Evolutionary conservation across 2,329 filamentous ascomycete species (phyloP), one percentile per base, ranked within the genome.

Genomic region (Trichoderma oligosporum): DNA sequence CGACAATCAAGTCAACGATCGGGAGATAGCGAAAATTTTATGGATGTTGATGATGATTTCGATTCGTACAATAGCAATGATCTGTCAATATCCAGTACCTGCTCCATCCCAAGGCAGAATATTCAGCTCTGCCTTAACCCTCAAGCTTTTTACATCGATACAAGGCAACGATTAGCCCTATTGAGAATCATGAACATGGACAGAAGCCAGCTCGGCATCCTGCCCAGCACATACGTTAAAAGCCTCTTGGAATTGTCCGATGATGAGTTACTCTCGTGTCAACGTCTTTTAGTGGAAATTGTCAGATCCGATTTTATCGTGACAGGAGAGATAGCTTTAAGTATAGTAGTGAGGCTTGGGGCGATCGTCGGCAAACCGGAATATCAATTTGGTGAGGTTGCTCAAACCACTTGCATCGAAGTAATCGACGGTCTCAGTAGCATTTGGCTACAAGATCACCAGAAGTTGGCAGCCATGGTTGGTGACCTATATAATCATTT

Each of bases 401-500:
- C 88, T 4, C 75, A 91, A 47, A 81, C 80, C 42, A 75, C 85
- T 16, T 87, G 85, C 61, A 77, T 96, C 22, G 82, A 87, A 45
- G 74, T 89, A 55, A 80, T 96, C 68, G 75, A 81, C 51, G 82
- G 81, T 33, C 78, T 90, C 51, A 80, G 83, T 36, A 70, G 74
- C 11, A 74, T 83, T 36, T 94, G 89, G 89, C 73, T 78, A 2
- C 77, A 82, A 20, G 77, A 81, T 38, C 75, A 77, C 20, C 79
- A 81, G 31, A 76, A 83, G 1, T 75, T 96, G 2, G 80, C 79
- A n/a, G 80, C 82, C 3, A 78, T 82, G 38, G 89, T 87, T 3
- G 81, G 84, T 18, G 87, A 95, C 60, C 74, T 97, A 18, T 97
- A 97, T 70, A 74, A 82, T 42, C 90, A 91, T 75, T 87, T 94